Conservation (phyloP, 106 monocot species). For the Acanthochlamys bracteata region DNA sequence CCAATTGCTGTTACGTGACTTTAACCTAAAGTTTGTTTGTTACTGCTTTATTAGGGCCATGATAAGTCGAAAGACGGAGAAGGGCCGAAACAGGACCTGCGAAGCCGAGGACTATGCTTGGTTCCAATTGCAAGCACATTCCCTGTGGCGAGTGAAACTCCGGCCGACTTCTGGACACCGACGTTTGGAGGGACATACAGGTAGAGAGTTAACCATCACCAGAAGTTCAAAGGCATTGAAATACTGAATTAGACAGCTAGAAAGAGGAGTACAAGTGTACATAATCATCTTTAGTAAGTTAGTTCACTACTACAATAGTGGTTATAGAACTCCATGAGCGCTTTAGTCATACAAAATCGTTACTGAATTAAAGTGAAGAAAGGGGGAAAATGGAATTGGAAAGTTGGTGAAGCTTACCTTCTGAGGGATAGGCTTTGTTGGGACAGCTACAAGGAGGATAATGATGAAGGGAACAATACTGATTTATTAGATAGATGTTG, state of each 20-base stretch:
- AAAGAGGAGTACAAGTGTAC: background rate
- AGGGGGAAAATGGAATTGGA: background rate
- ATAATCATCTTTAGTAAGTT: background rate
- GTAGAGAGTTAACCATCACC: constrained; percentile 6
- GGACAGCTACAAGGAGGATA: constrained; percentile 27
- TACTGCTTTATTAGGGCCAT: background rate
- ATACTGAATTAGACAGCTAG: background rate
- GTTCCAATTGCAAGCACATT: constrained; percentile 64
- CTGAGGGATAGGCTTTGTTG: constrained; percentile 16
- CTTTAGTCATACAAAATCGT: no score
- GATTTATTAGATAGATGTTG: background rate
- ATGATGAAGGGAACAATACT: background rate
- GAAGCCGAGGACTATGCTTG: constrained; percentile 67
- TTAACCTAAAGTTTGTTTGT: background rate
- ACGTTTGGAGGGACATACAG: constrained; percentile 48
- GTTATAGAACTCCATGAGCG: background rate
- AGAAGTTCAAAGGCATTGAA: constrained; percentile 1
- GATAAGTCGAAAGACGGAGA: constrained; percentile 30
- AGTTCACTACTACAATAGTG: no score
- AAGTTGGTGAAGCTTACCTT: background rate
- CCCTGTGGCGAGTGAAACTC: constrained; percentile 39
- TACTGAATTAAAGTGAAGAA: constrained; percentile 1
- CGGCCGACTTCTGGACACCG: constrained; percentile 60
- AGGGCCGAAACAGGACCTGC: constrained; percentile 40
- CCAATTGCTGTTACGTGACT: no score